These are phyloP conservation scores for Suillus lakei DNA, from an alignment of 768 basidiomycete species.

Conservation along the genomic window DNA sequence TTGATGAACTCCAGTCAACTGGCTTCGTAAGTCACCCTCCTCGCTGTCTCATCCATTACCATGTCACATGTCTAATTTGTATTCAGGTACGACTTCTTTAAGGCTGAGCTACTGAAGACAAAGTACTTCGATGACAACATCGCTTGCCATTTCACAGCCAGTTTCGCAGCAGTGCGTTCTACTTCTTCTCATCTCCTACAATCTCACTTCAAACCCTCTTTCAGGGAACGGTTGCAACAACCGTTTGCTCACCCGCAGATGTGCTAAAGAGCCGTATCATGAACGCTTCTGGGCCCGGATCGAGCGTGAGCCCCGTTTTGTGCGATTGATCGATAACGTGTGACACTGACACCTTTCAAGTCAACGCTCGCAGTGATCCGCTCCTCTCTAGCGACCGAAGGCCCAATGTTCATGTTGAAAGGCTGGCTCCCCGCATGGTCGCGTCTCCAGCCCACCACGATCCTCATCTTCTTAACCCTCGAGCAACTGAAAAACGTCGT, in stretches of 20 bases:
- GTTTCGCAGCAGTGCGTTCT: conserved; percentile 76
- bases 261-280: conserved; percentile 90
- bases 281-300: conserved; percentile 86
- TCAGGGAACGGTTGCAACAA: conserved; percentile 87
- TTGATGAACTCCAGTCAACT: conserved; percentile 94
- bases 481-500: conserved; percentile 80
- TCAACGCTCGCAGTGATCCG: conserved; percentile 76
- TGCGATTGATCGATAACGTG: neutral
- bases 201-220: neutral
- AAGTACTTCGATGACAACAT: conserved; percentile 83
- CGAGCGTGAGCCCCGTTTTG: conserved; percentile 52
- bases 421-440: conserved; percentile 91
- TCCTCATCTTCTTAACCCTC: conserved; percentile 84
- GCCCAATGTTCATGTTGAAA: conserved; percentile 91
- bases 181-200: neutral
- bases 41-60: neutral
- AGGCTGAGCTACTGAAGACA: conserved; percentile 76
- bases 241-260: conserved; percentile 88
- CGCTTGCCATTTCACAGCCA: conserved; percentile 80
- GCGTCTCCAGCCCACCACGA: conserved; percentile 85
- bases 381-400: conserved; percentile 70
- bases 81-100: conserved; percentile 88
- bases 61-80: neutral
- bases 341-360: conserved; percentile 34
- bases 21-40: conserved; percentile 65